Evolutionary conservation across 495 filamentous ascomycete species (phyloP), one percentile per base, ranked within the genome.

Genomic region (Daldinia childiae): DNA sequence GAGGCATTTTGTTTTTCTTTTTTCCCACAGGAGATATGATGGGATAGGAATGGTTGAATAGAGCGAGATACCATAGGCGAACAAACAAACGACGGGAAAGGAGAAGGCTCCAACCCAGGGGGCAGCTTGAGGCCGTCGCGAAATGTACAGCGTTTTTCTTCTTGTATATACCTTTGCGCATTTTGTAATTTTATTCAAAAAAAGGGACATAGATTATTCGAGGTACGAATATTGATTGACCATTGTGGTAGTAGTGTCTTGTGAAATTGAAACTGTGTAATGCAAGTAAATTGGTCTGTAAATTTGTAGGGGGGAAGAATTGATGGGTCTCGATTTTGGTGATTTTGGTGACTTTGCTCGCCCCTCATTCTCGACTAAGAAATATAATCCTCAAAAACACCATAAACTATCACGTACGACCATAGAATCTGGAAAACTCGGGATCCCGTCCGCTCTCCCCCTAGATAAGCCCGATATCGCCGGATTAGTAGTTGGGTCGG

Each of bases 401-500:
- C 15, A 41, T 5, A 41, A 17, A 17, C 5, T 8, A 41, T 58
- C 62, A 64, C 62, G 30, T 74, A 74, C 72, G 72, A 71, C 68
- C 68, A 75, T 75, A 75, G n/a, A 50, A 60, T 58, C 32, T 56
- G 59, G 76, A 78, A 38, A 72, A 77, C 38, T 76, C 74, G 76
- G 74, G 70, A 75, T 75, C 77, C 77, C 76, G 77, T 79, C 73
- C 72, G 77, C 74, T 79, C 77, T 74, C 66, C 74, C 72, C 50
- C 72, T n/a, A 74, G 72, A 75, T 55, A 75, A 75, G 61, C 69
- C 54, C 5, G 65, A 57, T 68, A 74, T 59, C 59, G 77, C 69
- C 72, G 68, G 79, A 82, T 69, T 73, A 82, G 82, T 82, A 82
- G 77, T 83, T 77, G 77, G 78, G 80, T 83, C 75, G 82, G 78